These are phyloP conservation scores for Xylona heveae DNA, from an alignment of 495 filamentous ascomycete genomes.

Conservation along the genomic window DNA sequence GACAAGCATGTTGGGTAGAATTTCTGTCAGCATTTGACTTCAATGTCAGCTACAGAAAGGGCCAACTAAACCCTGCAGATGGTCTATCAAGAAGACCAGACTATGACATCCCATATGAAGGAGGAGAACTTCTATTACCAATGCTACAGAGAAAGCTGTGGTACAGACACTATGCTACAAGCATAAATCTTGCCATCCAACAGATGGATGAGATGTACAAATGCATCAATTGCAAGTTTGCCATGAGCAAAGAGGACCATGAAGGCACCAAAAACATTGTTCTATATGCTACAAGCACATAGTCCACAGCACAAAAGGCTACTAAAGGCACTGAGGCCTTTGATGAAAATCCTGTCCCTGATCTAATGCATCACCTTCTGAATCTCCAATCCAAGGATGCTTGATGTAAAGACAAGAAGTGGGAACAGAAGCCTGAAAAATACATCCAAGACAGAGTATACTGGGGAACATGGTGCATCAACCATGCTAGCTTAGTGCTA, in stretches of 20 bases:
- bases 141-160: conserved; percentile 1
- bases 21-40: conserved; percentile 7
- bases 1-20: conserved; percentile 7
- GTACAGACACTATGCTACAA: background rate
- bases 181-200: background rate
- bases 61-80: conserved; percentile 7
- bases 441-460: background rate
- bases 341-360: background rate
- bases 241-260: too few species aligned
- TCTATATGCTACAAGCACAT: background rate
- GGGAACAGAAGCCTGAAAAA: background rate
- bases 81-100: conserved; percentile 6
- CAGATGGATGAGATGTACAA: background rate
- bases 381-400: conserved; percentile 1
- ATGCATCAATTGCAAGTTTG: too few species aligned
- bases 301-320: background rate
- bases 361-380: background rate
- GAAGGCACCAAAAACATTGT: background rate
- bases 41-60: conserved; percentile 7
- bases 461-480: background rate
- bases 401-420: background rate
- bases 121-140: conserved; percentile 2
- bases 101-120: background rate
- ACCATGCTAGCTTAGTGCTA: background rate
- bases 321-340: background rate